Conservation (phyloP, 352 stramenopile species). For the Globisporangium mamillatum region DNA sequence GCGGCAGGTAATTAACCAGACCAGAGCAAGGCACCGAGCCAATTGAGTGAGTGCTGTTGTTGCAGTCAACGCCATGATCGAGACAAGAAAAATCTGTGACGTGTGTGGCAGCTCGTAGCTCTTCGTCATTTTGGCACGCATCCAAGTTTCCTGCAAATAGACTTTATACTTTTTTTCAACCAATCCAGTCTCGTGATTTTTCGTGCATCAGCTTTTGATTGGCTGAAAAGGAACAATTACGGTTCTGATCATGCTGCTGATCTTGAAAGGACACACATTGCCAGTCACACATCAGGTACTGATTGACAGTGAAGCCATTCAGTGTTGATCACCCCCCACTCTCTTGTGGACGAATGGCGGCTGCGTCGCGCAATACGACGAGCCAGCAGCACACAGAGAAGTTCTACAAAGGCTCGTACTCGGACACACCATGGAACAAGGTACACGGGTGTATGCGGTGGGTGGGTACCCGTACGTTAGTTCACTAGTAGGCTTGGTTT, state of each 20-base stretch:
- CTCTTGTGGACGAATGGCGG: conserved; percentile 5
- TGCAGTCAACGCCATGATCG: background rate
- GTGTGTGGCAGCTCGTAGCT: conserved; percentile 4
- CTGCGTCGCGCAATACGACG: background rate
- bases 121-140: conserved; percentile 7
- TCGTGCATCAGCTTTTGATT: background rate
- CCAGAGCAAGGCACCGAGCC: background rate
- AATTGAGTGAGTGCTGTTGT: background rate
- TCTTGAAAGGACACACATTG: background rate
- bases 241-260: background rate
- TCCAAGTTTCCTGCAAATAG: conserved; percentile 6
- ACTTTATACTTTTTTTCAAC: background rate
- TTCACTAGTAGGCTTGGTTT: background rate
- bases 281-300: background rate
- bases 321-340: background rate
- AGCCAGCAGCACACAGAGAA: conserved; percentile 26
- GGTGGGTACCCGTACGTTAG: background rate
- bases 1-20: conserved; percentile 2
- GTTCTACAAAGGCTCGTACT: conserved; percentile 54
- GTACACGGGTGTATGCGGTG: conserved; percentile 8
- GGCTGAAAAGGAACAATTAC: background rate
- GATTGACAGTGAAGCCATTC: background rate
- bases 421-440: conserved; percentile 60
- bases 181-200: background rate
- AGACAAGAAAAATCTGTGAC: conserved; percentile 4